Evolutionary conservation across 2,329 filamentous ascomycete genomes (phyloP).

Genomic region (Aspergillus novofumigatus): DNA sequence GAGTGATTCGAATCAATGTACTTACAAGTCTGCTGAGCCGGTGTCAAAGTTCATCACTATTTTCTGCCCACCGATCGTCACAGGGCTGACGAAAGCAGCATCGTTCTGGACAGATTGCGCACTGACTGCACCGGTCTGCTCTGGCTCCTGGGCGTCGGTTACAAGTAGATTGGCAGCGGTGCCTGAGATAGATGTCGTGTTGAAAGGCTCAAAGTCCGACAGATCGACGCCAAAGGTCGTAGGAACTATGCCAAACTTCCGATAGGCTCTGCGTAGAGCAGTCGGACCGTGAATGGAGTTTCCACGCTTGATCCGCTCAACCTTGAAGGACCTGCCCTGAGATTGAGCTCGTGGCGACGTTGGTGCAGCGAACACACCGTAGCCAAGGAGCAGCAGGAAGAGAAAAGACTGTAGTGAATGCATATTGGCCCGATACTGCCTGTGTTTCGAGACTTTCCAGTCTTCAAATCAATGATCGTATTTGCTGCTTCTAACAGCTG

Average conservation of each 20-base stretch:
- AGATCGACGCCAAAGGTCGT: slow-evolving; percentile 39
- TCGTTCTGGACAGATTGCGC: slow-evolving; percentile 64
- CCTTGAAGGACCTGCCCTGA: slow-evolving; percentile 53
- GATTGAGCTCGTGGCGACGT: slow-evolving; percentile 16
- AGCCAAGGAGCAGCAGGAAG: slow-evolving; percentile 28
- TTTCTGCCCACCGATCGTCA: slow-evolving; percentile 65
- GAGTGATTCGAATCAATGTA: neutral
- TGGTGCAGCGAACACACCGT: slow-evolving; percentile 31
- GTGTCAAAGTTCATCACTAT: slow-evolving; percentile 70
- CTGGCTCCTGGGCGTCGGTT: slow-evolving; percentile 24
- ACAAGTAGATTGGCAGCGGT: slow-evolving; percentile 18
- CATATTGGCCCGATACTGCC: neutral
- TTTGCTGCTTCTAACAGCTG: neutral
- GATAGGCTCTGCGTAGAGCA: slow-evolving; percentile 62
- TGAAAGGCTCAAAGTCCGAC: slow-evolving; percentile 31
- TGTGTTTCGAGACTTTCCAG: neutral
- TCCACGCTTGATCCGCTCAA: slow-evolving; percentile 55
- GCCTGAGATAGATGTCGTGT: neutral
- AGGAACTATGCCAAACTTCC: slow-evolving; percentile 60
- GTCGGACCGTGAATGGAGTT: slow-evolving; percentile 54
- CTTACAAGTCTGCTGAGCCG: slow-evolving; percentile 67
- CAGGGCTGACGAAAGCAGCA: slow-evolving; percentile 65
- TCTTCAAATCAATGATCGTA: neutral
- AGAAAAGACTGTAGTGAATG: slow-evolving; percentile 22
- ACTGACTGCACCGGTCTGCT: slow-evolving; percentile 54